Evolutionary conservation across 495 filamentous ascomycete genomes (phyloP), one percentile per base, ranked within the genome.

Genomic region (Daldinia bambusicola): DNA sequence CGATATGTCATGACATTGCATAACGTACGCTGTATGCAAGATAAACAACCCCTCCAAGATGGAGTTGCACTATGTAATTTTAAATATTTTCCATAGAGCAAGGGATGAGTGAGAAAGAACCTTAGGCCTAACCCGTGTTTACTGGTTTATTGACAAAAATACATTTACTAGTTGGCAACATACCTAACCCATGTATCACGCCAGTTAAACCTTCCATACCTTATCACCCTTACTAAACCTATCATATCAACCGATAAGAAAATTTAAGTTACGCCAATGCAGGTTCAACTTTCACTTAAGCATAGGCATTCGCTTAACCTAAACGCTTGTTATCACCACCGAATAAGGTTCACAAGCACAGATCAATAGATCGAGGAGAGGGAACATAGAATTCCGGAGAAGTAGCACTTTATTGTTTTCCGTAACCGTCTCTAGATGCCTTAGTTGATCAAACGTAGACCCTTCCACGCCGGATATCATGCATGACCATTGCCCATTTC

Each of bases 361-460:
- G 9, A 37, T 58, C 20, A 31, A 36, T 26, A 26, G 4, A 66
- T 13, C 18, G 5, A n/a, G 16, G 26, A 26, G 26, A n/a, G 26
- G 26, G 1, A 43, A 37, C 18, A 53, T n/a, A 16, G 43, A 50
- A 13, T 1, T 9, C 61, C 56, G 63, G 64, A 77, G 75, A 77
- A 75, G 75, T 37, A 75, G 73, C 62, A 74, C 66, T 77, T 53
- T 74, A 75, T 71, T 65, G 75, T 66, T 76, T 66, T 67, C 53
- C 67, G 41, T 69, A 63, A 63, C 62, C 64, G 71, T 66, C 22
- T 67, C 60, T 72, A 69, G 63, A 74, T 71, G 52, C 62, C 66
- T 50, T 66, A 74, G 50, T 53, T 55, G 52, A 70, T 72, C 63
- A 71, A 77, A 71, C 62, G 68, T 58, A 74, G 64, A 76, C 62